Base-by-base conservation (phyloP, 345 rosid genomes). In the Pistacia vera region DNA sequence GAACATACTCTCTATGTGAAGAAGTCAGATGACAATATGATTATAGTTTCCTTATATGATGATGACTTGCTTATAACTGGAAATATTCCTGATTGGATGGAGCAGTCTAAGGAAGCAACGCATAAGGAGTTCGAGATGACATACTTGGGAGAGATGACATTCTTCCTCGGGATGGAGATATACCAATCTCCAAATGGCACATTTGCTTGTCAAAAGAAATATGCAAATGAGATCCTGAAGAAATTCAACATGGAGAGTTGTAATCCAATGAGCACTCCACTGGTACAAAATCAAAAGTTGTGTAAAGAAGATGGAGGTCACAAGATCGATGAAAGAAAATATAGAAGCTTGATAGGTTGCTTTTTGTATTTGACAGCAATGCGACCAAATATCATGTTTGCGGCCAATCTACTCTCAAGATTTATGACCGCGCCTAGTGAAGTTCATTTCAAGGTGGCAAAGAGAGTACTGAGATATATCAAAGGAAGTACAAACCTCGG, bases 121-220 rank as follows among this genome's bases (percentile, higher is more conserved):
- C 2, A 20, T 0, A 51, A 11, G 11, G 64, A 38, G 22, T 66
- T 55, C 18, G 48, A 75, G 36, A 75, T 66, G 73, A 66, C 48
- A 25, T n/a, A 75, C n/a, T 25, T 75, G 33, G 72, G 72, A 1
- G 48, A 75, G 36, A 75, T 66, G 73, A 66, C 48, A 25, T 66
- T 57, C 1, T 67, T 75, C 30, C 30, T 75, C 1, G 73, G 66
- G 1, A 75, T 75, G 30, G 58, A 75, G 1, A 22, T 75, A 5
- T 4, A 4, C 18, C 48, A 67, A 41, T 54, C 20, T n/a, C 17
- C 33, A 13, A 5, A 11, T 2, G 48, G 33, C 12, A 10, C 66
- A 1, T 75, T 66, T 11, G 14, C 66, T 8, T 75, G 51, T 36
- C 73, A 67, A 65, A 70, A 57, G 25, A 75, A 75, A 10, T 75